Base-by-base conservation (phyloP, 2,329 filamentous ascomycete genomes). In the Phaeophleospora eucalypticola region DNA sequence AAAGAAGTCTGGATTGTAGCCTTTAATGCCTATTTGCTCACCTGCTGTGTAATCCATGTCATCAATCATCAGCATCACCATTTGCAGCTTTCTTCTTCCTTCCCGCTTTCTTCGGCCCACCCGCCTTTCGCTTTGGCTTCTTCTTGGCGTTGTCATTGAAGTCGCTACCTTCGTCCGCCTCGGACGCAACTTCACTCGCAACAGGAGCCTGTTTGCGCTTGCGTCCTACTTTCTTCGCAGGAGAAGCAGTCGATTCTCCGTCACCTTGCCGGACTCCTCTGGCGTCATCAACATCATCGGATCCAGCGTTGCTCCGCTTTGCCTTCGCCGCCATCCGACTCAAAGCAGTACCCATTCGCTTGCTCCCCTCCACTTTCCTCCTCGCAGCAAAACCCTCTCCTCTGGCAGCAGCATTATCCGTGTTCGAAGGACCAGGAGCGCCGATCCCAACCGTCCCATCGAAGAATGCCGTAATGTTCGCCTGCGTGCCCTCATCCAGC, bases 381-480 rank as follows among this genome's bases (percentile, higher is more conserved):
- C 86, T 77, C 0, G 87, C 87, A 18, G 79, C 86, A 70, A 88
- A 90, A 0, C 78, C 80, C 51, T 83, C 79, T 32, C 72, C 78
- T 10, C 62, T 48, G 2, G 35, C 41, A 17, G 43, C 39, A 20
- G 35, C n/a, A n/a, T n/a, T 41, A 12, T 6, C 24, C 7, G 24
- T 12, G 12, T 45, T 51, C 4, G 21, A 42, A 20, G 34, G 36
- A 2, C 54, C 62, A 16, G 61, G 59, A 4, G 79, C 79, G 0
- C 87, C 86, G 0, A 77, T 77, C 0, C 87, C 87, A 0, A 89
- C 83, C 3, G 73, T 70, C 0, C 91, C 91, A 10, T 82, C 80
- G 65, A 97, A 96, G 67, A 84, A 98, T 18, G 83, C 77, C n/a
- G 93, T 98, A 56, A 98, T 95, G 58, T 98, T 98, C 48, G 83